Percentiles rank a stretch among this genome's conserved stretches.
Evolutionary conservation across 805 yeast genomes (phyloP).

Genomic region (Saturnispora sanitii): DNA sequence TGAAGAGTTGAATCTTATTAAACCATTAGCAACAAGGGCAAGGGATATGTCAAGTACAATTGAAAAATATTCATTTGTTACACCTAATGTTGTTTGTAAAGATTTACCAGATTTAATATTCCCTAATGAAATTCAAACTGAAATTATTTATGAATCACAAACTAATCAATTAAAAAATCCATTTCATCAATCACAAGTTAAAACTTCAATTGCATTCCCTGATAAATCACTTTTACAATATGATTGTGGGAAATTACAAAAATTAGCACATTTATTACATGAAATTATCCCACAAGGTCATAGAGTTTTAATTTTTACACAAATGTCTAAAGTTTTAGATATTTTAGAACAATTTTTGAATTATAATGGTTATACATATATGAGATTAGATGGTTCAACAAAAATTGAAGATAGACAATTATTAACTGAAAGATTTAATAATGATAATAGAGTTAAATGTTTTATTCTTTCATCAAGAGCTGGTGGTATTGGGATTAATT

Average conservation of each 20-base stretch:
- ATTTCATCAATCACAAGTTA: constrained; percentile 77
- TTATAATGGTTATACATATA: constrained; percentile 86
- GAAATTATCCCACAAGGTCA: constrained; percentile 81
- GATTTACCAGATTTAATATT: constrained; percentile 51
- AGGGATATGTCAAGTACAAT: constrained; percentile 38
- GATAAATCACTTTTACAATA: constrained; percentile 86
- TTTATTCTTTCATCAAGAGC: constrained; percentile 92
- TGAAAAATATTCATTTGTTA: constrained; percentile 73
- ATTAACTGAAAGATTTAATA: constrained; percentile 84
- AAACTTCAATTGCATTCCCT: constrained; percentile 88
- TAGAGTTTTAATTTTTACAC: constrained; percentile 91
- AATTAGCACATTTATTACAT: constrained; percentile 62
- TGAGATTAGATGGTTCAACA: constrained; percentile 96
- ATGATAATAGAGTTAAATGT: constrained; percentile 77
- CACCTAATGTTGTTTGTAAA: constrained; percentile 75
- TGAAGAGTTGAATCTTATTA: constrained; percentile 28
- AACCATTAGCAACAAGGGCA: constrained; percentile 34
- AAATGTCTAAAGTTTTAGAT: constrained; percentile 95
- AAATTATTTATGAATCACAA: constrained; percentile 24
- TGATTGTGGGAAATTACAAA: constrained; percentile 95
- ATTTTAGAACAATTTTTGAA: constrained; percentile 87
- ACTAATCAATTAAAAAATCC: constrained; percentile 31
- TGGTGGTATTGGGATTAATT: constrained; percentile 95
- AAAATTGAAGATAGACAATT: constrained; percentile 94
- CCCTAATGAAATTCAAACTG: constrained; percentile 29